These are phyloP conservation scores for Euphorbia schlechtendalii DNA, from an alignment of 441 rosid species.

Conservation along the genomic window DNA sequence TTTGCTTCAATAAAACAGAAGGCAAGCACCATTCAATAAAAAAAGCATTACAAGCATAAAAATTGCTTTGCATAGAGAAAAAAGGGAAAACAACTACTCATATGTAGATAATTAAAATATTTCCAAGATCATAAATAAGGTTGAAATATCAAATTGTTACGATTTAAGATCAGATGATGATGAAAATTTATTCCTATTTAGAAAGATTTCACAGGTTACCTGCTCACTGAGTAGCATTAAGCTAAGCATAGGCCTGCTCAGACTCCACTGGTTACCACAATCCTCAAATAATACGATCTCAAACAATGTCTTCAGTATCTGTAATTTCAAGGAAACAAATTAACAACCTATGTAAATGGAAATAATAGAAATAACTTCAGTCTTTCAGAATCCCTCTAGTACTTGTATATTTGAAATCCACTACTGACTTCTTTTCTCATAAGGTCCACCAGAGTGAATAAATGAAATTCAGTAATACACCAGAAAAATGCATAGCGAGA, in stretches of 20 bases:
- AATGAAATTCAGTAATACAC: not conserved
- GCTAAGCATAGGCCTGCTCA: constrained; percentile 97
- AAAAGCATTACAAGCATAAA: not conserved
- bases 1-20: not conserved
- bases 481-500: not conserved
- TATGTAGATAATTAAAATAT: too few species aligned
- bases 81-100: too few species aligned
- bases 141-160: not conserved
- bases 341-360: not conserved
- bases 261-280: constrained; percentile 98
- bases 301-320: constrained; percentile 91
- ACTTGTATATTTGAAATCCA: too few species aligned
- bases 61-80: too few species aligned
- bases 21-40: not conserved
- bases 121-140: too few species aligned
- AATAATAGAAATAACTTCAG: too few species aligned
- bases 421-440: too few species aligned
- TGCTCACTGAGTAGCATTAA: constrained; percentile 86
- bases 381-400: not conserved
- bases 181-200: not conserved
- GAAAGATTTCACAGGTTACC: constrained; percentile 30
- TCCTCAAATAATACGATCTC: constrained; percentile 97
- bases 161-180: too few species aligned
- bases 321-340: constrained; percentile 23
- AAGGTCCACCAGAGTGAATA: not conserved